phyloP scores from a whole-genome alignment of 257 asterid genomes.

The Parsonsia alboflavescens region DNA sequence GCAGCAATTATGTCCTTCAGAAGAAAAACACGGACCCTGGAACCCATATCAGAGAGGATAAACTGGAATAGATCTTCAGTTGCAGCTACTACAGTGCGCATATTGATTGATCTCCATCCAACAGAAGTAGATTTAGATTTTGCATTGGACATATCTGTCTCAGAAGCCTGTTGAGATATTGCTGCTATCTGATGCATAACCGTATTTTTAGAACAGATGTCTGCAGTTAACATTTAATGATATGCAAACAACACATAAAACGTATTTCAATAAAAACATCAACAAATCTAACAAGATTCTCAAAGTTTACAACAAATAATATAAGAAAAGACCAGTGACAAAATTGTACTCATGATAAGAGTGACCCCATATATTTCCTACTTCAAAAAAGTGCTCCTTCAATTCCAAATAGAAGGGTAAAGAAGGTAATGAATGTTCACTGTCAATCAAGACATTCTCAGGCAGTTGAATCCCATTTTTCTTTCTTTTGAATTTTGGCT shows the following conservation, averaged over 20 bases:
- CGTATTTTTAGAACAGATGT: background rate
- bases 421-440: background rate
- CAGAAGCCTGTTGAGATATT: slow-evolving; percentile 71
- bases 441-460: background rate
- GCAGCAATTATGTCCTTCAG: slow-evolving; percentile 67
- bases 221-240: background rate
- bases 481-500: background rate
- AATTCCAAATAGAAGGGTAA: background rate
- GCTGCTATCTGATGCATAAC: slow-evolving; percentile 61
- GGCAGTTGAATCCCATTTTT: background rate
- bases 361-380: background rate
- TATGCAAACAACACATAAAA: background rate
- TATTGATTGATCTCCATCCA: slow-evolving; percentile 74
- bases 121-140: slow-evolving; percentile 32
- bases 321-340: background rate
- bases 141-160: slow-evolving; percentile 32
- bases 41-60: slow-evolving; percentile 76
- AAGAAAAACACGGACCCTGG: slow-evolving; percentile 75
- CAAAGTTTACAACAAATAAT: no score
- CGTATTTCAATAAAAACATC: background rate
- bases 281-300: background rate
- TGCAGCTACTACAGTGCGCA: slow-evolving; percentile 83
- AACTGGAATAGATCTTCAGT: slow-evolving; percentile 84
- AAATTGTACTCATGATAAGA: background rate
- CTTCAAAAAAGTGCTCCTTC: background rate